Conservation (phyloP, 805 yeast species). For the Saturnispora serradocipensis region DNA sequence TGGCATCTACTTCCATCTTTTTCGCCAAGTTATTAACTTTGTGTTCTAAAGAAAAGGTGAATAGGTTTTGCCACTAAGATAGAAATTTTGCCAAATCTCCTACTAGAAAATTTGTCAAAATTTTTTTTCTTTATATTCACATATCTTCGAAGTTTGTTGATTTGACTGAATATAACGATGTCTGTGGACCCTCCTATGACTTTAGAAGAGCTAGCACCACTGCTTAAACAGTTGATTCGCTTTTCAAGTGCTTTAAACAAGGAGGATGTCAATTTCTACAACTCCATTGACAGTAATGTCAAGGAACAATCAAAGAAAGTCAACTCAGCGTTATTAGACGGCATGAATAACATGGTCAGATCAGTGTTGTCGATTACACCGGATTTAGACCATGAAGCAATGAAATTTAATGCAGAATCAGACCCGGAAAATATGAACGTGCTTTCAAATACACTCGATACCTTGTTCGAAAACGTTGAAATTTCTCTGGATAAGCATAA, state of each 20-base stretch:
- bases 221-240: constrained; percentile 50
- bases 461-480: constrained; percentile 69
- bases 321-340: constrained; percentile 5
- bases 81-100: neutral
- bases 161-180: neutral
- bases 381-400: constrained; percentile 21
- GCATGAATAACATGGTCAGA: constrained; percentile 35
- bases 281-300: constrained; percentile 47
- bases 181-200: neutral
- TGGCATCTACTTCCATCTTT: constrained; percentile 28
- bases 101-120: neutral
- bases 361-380: constrained; percentile 18
- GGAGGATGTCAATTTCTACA: constrained; percentile 72
- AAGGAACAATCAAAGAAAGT: constrained; percentile 34
- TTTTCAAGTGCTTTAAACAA: constrained; percentile 63
- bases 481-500: constrained; percentile 45
- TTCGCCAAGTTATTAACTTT: neutral
- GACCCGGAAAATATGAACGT: constrained; percentile 49
- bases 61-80: constrained; percentile 3
- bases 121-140: constrained; percentile 1
- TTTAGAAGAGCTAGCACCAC: constrained; percentile 31
- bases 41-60: neutral
- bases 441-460: constrained; percentile 56
- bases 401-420: constrained; percentile 20
- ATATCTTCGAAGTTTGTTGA: neutral